Evolutionary conservation across 163 green algal species (phyloP).

Genomic region (Volvox carteri): DNA sequence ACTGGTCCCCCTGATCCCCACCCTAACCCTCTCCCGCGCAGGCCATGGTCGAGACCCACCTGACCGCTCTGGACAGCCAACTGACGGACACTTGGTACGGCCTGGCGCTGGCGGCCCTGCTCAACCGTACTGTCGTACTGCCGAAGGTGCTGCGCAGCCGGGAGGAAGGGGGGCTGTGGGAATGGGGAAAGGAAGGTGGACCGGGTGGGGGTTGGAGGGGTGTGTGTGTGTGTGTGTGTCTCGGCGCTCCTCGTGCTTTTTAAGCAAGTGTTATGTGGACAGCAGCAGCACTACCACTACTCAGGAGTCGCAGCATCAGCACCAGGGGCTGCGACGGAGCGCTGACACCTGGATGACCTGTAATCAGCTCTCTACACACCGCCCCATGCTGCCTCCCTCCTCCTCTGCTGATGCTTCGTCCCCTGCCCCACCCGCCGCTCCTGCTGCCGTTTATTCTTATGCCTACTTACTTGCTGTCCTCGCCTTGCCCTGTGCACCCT

Average conservation of each 20-base stretch:
- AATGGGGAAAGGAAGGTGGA: not conserved
- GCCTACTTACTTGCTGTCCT: no score
- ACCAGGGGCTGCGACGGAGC: no score
- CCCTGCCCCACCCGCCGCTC: not conserved
- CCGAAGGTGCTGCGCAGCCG: slow-evolving; percentile 23
- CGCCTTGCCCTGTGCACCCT: no score
- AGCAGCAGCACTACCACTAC: no score
- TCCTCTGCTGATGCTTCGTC: not conserved
- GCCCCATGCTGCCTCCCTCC: not conserved
- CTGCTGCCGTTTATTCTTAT: no score
- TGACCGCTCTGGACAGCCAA: slow-evolving; percentile 42
- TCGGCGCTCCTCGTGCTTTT: no score
- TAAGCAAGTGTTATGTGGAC: no score
- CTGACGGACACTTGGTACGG: slow-evolving; percentile 54
- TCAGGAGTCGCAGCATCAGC: no score
- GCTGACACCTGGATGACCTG: no score
- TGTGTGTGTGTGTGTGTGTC: not conserved
- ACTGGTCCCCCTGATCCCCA: no score
- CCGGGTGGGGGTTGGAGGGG: not conserved
- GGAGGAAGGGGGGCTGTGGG: not conserved
- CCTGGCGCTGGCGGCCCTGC: slow-evolving; percentile 48
- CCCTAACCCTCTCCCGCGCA: not conserved
- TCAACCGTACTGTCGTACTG: slow-evolving; percentile 54
- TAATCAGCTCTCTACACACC: no score
- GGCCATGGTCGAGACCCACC: slow-evolving; percentile 49